Conservation (phyloP, 208 protist genomes). For the Perkinsela sp. region DNA sequence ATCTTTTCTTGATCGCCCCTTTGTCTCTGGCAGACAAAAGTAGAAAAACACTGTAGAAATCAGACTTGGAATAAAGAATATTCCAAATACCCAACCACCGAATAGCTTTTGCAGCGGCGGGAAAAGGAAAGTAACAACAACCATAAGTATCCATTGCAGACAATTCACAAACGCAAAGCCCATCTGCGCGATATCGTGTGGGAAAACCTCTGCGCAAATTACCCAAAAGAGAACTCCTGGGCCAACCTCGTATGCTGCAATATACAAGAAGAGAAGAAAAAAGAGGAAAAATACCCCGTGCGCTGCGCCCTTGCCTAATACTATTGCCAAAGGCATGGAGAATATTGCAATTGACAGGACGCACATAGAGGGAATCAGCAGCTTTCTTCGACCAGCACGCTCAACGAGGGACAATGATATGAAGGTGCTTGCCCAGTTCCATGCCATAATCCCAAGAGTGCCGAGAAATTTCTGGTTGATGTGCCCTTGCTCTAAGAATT, state of each 20-base stretch:
- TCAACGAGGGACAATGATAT: background rate
- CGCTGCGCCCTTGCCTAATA: background rate
- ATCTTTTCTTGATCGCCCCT: background rate
- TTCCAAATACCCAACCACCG: background rate
- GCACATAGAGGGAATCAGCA: background rate
- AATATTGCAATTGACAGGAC: background rate
- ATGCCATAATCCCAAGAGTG: background rate
- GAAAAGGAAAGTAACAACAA: background rate
- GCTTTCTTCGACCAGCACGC: background rate
- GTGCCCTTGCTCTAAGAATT: background rate
- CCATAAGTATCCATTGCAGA: background rate
- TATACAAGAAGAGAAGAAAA: background rate
- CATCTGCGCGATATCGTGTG: background rate
- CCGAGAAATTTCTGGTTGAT: background rate
- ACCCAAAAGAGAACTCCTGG: conserved; percentile 1
- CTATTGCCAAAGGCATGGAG: background rate
- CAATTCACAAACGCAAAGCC: background rate
- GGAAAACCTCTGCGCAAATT: background rate
- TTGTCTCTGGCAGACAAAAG: background rate
- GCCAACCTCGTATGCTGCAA: background rate
- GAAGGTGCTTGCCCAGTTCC: background rate
- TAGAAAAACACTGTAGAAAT: background rate
- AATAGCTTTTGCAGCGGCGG: background rate
- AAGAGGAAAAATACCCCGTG: background rate
- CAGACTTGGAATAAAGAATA: background rate